phyloP scores from a whole-genome alignment of 1,139 yeast species.

The Scheffersomyces parashehatae region DNA sequence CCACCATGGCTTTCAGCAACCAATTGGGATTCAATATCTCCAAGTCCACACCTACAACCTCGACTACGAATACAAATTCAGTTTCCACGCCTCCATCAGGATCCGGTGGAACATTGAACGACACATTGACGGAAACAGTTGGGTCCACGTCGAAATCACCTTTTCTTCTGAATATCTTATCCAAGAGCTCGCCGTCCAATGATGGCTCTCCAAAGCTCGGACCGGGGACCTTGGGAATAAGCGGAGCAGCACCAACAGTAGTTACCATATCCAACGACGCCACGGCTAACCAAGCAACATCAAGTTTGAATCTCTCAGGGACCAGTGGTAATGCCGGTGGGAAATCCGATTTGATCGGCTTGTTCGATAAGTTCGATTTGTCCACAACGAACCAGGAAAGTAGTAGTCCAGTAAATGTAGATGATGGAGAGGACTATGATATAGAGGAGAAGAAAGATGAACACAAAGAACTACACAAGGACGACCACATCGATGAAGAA shows the following conservation, averaged over 20 bases:
- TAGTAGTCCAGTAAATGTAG: constrained; percentile 3
- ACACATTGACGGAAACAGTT: neutral
- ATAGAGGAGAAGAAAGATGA: constrained; percentile 9
- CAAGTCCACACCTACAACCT: constrained; percentile 47
- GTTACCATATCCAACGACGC: constrained; percentile 3
- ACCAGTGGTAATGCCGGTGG: constrained; percentile 3
- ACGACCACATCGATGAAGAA: neutral
- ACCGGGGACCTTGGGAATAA: constrained; percentile 5
- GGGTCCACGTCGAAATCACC: constrained; percentile 14
- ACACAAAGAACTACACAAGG: constrained; percentile 1
- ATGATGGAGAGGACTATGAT: constrained; percentile 10
- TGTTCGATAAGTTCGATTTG: constrained; percentile 43
- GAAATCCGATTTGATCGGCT: constrained; percentile 35
- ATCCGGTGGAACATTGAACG: constrained; percentile 1
- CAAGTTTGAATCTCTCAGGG: neutral
- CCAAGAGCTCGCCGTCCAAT: constrained; percentile 10
- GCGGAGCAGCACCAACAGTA: neutral
- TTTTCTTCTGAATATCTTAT: constrained; percentile 19
- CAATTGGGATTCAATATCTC: constrained; percentile 39
- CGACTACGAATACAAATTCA: constrained; percentile 35
- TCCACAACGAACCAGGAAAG: neutral
- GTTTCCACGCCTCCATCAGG: constrained; percentile 21
- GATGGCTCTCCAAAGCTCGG: constrained; percentile 8
- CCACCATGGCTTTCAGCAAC: constrained; percentile 32
- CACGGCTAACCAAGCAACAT: constrained; percentile 3